phyloP scores from a whole-genome alignment of 2,329 filamentous ascomycete genomes.

The Raffaelea arxii region DNA sequence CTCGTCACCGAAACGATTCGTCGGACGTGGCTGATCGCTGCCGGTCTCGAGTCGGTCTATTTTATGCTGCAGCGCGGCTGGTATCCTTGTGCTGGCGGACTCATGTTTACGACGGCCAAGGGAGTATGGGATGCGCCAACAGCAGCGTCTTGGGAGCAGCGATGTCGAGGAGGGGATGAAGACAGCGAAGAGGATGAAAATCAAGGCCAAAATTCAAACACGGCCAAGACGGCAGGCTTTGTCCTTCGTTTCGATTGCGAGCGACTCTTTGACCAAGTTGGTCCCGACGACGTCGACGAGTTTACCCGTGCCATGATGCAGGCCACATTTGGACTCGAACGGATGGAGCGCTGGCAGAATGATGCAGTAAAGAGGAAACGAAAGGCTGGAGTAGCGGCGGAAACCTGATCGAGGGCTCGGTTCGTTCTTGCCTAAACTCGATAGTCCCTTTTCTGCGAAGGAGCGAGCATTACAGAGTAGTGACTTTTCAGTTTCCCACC shows the following conservation, averaged over 20 bases:
- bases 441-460: no score
- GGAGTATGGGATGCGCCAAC: conserved; percentile 19
- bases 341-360: neutral
- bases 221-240: no score
- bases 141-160: conserved; percentile 14
- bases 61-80: conserved; percentile 14
- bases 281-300: conserved; percentile 11
- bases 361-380: no score
- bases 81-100: conserved; percentile 15
- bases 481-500: no score
- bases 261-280: conserved; percentile 5
- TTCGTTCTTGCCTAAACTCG: no score
- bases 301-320: conserved; percentile 11
- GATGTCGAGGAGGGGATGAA: no score
- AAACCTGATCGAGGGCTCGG: no score
- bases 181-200: neutral
- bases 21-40: conserved; percentile 17
- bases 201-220: no score
- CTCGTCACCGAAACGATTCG: conserved; percentile 22
- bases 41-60: conserved; percentile 13
- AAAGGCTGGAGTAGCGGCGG: no score
- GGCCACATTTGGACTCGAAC: conserved; percentile 10
- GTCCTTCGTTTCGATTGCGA: conserved; percentile 7
- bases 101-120: conserved; percentile 15
- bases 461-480: no score